Percentiles rank a stretch among this genome's conserved stretches.
phyloP scores from a whole-genome alignment of 129 eudicot genomes.

The Arctium minus region DNA sequence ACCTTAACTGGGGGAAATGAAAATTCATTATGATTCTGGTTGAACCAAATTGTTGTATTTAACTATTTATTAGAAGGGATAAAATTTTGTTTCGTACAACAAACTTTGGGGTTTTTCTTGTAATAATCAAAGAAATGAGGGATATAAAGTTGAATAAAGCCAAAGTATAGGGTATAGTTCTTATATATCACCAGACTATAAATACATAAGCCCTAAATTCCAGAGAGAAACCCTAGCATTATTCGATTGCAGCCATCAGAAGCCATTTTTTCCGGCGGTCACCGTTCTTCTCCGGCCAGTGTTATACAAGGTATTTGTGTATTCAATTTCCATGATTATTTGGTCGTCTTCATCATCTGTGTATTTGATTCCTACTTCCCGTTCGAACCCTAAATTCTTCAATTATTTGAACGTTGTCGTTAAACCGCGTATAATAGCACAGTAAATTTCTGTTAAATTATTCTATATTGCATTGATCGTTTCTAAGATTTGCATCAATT shows the following conservation, averaged over 20 bases:
- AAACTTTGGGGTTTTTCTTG: not conserved
- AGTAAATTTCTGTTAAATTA: not conserved
- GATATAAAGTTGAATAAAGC: not conserved
- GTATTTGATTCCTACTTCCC: not conserved
- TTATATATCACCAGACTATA: not conserved
- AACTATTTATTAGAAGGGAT: too few relatives aligned
- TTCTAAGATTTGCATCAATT: not conserved
- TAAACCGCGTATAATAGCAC: not conserved
- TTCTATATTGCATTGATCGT: not conserved
- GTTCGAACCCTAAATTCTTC: not conserved
- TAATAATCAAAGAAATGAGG: not conserved
- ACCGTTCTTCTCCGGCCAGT: not conserved
- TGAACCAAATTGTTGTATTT: too few relatives aligned
- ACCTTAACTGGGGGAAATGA: too few relatives aligned
- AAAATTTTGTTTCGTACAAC: not conserved
- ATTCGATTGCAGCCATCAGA: not conserved
- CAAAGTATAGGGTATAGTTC: not conserved
- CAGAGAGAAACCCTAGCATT: not conserved
- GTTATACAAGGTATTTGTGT: not conserved
- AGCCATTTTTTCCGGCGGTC: not conserved
- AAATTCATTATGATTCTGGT: too few relatives aligned
- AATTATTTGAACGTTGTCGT: not conserved
- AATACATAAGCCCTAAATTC: slow-evolving; percentile 6
- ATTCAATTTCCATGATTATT: not conserved
- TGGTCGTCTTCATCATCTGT: not conserved